These are phyloP conservation scores for Periconia macrospinosa DNA, from an alignment of 2,329 filamentous ascomycete species.

Conservation along the genomic window DNA sequence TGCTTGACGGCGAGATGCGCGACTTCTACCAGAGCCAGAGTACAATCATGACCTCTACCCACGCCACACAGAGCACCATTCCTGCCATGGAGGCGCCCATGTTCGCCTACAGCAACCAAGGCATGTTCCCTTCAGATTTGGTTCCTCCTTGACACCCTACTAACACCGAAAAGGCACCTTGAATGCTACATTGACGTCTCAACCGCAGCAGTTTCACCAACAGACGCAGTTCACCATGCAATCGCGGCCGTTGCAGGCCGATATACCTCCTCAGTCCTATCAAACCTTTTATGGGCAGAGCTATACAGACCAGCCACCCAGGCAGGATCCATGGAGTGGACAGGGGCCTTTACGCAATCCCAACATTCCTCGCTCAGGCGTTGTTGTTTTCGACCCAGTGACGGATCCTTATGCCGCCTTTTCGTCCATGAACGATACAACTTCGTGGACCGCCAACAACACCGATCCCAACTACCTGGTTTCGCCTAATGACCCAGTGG, in stretches of 20 bases:
- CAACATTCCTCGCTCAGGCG: slow-evolving; percentile 28
- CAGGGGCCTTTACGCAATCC: slow-evolving; percentile 30
- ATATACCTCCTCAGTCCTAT: slow-evolving; percentile 19
- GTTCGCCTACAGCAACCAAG: slow-evolving; percentile 22
- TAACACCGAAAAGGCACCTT: slow-evolving; percentile 30
- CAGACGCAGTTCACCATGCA: slow-evolving; percentile 22
- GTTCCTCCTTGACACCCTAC: slow-evolving; percentile 14
- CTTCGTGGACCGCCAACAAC: slow-evolving; percentile 28
- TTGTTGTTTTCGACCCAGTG: slow-evolving; percentile 33
- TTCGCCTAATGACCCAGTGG: slow-evolving; percentile 31
- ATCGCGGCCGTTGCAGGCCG: slow-evolving; percentile 17
- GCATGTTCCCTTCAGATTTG: slow-evolving; percentile 16
- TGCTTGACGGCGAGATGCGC: slow-evolving; percentile 34
- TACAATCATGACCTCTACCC: slow-evolving; percentile 26
- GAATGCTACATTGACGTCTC: slow-evolving; percentile 23
- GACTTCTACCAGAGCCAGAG: slow-evolving; percentile 29
- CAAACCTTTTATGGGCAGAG: slow-evolving; percentile 20
- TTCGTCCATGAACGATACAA: slow-evolving; percentile 15
- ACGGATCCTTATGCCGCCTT: slow-evolving; percentile 28
- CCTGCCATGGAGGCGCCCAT: slow-evolving; percentile 24
- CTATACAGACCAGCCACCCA: slow-evolving; percentile 27
- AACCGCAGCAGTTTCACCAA: slow-evolving; percentile 13
- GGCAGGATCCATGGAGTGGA: slow-evolving; percentile 37
- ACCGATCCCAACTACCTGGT: slow-evolving; percentile 29
- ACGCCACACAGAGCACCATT: slow-evolving; percentile 23